Base-by-base conservation (phyloP, 805 yeast genomes). In the Barnettozyma pratensis region DNA sequence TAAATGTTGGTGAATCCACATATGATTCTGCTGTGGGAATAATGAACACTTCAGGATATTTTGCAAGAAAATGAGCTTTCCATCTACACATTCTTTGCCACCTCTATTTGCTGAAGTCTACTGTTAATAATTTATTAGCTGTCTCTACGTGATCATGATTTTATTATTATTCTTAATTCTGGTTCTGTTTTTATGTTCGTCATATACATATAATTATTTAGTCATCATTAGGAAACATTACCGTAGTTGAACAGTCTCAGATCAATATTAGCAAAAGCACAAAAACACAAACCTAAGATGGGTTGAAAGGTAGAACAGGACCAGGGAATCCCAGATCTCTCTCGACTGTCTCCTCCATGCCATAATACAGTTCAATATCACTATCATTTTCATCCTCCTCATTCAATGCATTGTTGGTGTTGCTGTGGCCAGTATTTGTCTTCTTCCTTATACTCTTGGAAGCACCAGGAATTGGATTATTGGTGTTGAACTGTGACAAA, bases 1-100 rank as follows among this genome's bases (percentile, higher is more conserved):
- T 94, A 53, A 85, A 81, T 45, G 62, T 83, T 30, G 99, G 99
- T n/a, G 99, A 94, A 61, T 80, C 81, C 65, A 69, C 85, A 3
- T 81, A 84, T 55, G 96, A 90, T 61, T 76, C 79, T 47, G 71
- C 85, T 25, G 83, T 85, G 9, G 84, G 86, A 4, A 72, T 80
- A 54, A 76, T 89, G 72, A 79, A 83, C 39, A 73, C 83, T 6
- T 86, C 96, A 1, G 76, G 79, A 19, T 88, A 84, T 67, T 94
- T 91, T 65, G 80, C 69, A 43, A 76, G 89, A 57, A 79, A 72
- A 54, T 80, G 54, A 52, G 32, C 2, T 31, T 30, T 29, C 10
- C 41, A n/a, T 10, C 9, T 39, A 12, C 28, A 34, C 26, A n/a
- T 14, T 31, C 8, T 11, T 31, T 11, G 31, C 10, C 11, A 26